Percentiles rank a stretch among this genome's conserved stretches.
These are phyloP conservation scores for Cladophialophora yegresii DNA, from an alignment of 2,329 filamentous ascomycete genomes.

Conservation along the genomic window DNA sequence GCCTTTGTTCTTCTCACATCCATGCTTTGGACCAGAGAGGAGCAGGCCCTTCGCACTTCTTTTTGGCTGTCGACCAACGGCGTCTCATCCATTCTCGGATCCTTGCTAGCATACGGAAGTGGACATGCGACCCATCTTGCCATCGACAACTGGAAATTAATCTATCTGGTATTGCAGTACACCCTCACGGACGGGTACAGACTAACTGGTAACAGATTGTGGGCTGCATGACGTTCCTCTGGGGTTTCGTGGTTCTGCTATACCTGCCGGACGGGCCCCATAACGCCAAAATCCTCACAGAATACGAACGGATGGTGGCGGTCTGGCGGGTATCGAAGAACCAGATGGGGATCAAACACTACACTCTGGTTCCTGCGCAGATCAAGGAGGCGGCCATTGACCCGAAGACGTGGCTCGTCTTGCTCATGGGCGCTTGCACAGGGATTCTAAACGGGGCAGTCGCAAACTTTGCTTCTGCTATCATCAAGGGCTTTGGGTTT, in stretches of 20 bases:
- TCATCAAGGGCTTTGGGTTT: conserved; percentile 51
- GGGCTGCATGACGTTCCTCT: conserved; percentile 50
- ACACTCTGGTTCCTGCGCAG: conserved; percentile 41
- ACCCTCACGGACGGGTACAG: neutral
- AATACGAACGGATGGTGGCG: conserved; percentile 45
- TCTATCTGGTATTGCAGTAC: conserved; percentile 40
- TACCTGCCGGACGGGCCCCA: conserved; percentile 45
- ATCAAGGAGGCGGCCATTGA: conserved; percentile 48
- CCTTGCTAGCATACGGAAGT: conserved; percentile 43
- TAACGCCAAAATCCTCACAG: conserved; percentile 45
- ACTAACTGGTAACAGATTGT: conserved; percentile 38
- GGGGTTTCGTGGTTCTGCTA: conserved; percentile 41
- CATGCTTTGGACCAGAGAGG: conserved; percentile 45
- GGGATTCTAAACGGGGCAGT: conserved; percentile 56
- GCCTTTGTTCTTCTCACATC: conserved; percentile 43
- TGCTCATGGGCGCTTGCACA: conserved; percentile 47
- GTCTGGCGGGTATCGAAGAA: conserved; percentile 48
- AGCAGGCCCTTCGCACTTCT: conserved; percentile 43
- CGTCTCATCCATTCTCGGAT: conserved; percentile 44
- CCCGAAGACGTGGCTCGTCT: conserved; percentile 44
- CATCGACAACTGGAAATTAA: conserved; percentile 43
- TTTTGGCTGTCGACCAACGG: conserved; percentile 45
- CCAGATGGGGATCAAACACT: conserved; percentile 47
- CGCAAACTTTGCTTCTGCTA: conserved; percentile 50
- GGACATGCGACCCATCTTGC: conserved; percentile 40